These are phyloP conservation scores for Penicillium psychrosexuale DNA, from an alignment of 2,329 filamentous ascomycete species.

Conservation along the genomic window DNA sequence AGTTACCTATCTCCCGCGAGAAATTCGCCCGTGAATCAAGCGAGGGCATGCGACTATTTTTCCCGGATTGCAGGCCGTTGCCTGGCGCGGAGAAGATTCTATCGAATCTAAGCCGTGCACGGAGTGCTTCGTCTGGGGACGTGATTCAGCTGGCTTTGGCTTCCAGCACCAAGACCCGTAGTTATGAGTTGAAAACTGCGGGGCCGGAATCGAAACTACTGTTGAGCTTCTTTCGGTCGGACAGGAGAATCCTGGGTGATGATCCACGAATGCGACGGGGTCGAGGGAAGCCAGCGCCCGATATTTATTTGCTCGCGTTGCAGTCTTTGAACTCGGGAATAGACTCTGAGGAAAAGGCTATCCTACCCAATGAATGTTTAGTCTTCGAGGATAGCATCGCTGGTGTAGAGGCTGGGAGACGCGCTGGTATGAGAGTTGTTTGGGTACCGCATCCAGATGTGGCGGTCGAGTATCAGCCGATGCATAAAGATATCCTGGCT, in stretches of 20 bases:
- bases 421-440: slow-evolving; percentile 36
- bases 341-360: neutral
- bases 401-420: slow-evolving; percentile 32
- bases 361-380: slow-evolving; percentile 31
- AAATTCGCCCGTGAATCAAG: slow-evolving; percentile 32
- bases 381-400: slow-evolving; percentile 37
- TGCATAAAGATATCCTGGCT: slow-evolving; percentile 16
- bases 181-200: slow-evolving; percentile 24
- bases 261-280: slow-evolving; percentile 21
- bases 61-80: slow-evolving; percentile 26
- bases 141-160: slow-evolving; percentile 25
- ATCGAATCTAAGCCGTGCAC: slow-evolving; percentile 16
- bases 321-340: slow-evolving; percentile 15
- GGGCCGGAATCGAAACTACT: slow-evolving; percentile 19
- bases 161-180: slow-evolving; percentile 22
- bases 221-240: slow-evolving; percentile 14
- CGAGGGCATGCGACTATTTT: slow-evolving; percentile 27
- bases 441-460: slow-evolving; percentile 35
- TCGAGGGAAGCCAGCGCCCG: slow-evolving; percentile 27
- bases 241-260: slow-evolving; percentile 19
- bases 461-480: slow-evolving; percentile 34
- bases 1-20: slow-evolving; percentile 26
- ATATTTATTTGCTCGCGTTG: slow-evolving; percentile 28
- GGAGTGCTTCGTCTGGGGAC: slow-evolving; percentile 5
- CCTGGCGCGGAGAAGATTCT: slow-evolving; percentile 22